Conservation (phyloP, 2,329 filamentous ascomycete genomes). For the Botrytis galanthina region DNA sequence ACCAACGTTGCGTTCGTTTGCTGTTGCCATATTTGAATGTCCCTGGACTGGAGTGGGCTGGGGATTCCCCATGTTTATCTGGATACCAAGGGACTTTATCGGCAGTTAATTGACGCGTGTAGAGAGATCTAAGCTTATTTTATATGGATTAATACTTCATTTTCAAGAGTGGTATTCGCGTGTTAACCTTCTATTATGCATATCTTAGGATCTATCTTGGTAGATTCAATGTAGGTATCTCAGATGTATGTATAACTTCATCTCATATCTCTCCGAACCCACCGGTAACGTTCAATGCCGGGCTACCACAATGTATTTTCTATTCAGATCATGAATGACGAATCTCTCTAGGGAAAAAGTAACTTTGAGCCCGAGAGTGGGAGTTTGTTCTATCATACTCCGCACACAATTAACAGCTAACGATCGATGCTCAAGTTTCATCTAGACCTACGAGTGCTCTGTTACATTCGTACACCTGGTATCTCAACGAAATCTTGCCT, state of each 20-base stretch:
- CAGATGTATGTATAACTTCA: background rate
- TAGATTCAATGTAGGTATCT: background rate
- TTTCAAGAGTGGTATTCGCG: background rate
- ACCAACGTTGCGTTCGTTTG: background rate
- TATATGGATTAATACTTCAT: background rate
- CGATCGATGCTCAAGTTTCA: background rate
- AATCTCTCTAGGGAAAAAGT: background rate
- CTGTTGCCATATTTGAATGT: background rate
- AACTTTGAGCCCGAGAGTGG: background rate
- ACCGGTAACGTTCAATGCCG: background rate
- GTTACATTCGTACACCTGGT: background rate
- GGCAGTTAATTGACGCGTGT: background rate
- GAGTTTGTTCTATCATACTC: background rate
- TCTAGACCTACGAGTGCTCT: background rate
- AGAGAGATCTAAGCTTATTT: background rate
- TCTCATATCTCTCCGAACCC: background rate
- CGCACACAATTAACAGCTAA: background rate
- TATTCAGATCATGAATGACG: background rate
- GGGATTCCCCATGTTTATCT: constrained; percentile 7
- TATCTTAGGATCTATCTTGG: background rate
- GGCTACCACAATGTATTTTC: background rate
- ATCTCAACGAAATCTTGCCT: background rate
- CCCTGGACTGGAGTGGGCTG: background rate
- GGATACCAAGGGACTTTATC: background rate
- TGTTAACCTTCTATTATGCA: background rate